These are phyloP conservation scores for Aspergillus sclerotiicarbonarius DNA, from an alignment of 495 filamentous ascomycete genomes.

Conservation along the genomic window DNA sequence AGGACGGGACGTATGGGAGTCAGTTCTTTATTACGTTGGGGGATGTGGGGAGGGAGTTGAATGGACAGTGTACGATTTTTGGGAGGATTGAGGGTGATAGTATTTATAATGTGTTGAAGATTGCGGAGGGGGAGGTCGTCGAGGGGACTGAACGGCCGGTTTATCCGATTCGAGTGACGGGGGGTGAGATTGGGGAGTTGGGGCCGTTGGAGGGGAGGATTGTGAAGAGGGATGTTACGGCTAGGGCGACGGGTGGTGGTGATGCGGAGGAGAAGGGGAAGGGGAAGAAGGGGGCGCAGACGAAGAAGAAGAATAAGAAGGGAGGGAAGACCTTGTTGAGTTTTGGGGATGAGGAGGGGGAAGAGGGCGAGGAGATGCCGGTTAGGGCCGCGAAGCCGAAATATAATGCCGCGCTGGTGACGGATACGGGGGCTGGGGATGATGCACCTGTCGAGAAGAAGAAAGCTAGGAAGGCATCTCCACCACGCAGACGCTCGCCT, in stretches of 20 bases:
- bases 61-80: slow-evolving; percentile 90
- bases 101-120: slow-evolving; percentile 91
- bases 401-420: slow-evolving; percentile 83
- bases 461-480: slow-evolving; percentile 1
- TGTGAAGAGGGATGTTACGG: slow-evolving; percentile 59
- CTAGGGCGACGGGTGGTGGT: slow-evolving; percentile 25
- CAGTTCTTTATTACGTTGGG: slow-evolving; percentile 96
- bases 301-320: slow-evolving; percentile 76
- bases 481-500: slow-evolving; percentile 29
- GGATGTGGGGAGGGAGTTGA: slow-evolving; percentile 76
- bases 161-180: slow-evolving; percentile 79
- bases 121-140: slow-evolving; percentile 80
- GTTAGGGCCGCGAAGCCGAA: slow-evolving; percentile 75
- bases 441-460: slow-evolving; percentile 11
- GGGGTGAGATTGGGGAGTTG: slow-evolving; percentile 69
- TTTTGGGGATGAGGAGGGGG: slow-evolving; percentile 78
- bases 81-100: slow-evolving; percentile 90
- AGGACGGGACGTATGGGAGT: slow-evolving; percentile 73
- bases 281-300: slow-evolving; percentile 40
- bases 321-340: slow-evolving; percentile 78
- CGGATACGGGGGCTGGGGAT: slow-evolving; percentile 34
- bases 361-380: slow-evolving; percentile 52
- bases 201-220: slow-evolving; percentile 90
- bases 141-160: slow-evolving; percentile 81
- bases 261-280: slow-evolving; percentile 25